A percentile compares a stretch with the other conserved stretches of the same genome.
These are phyloP conservation scores for Clitoria ternatea DNA, from an alignment of 306 rosid genomes.

Conservation along the genomic window DNA sequence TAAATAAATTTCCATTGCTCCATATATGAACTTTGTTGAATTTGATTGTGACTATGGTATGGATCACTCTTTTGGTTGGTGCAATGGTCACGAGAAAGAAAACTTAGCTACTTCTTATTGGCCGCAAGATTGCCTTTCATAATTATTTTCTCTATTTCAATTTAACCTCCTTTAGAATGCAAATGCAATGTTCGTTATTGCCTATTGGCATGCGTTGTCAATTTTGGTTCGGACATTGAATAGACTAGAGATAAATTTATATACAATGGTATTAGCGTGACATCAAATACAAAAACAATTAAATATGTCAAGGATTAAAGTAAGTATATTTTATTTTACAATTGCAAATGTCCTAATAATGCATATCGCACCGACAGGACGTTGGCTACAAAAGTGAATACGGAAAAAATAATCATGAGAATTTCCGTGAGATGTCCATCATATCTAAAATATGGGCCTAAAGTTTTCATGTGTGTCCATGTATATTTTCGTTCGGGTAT, in stretches of 20 bases:
- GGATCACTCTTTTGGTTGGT: slow-evolving; percentile 13
- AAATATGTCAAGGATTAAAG: background rate
- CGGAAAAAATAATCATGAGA: background rate
- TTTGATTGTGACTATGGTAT: background rate
- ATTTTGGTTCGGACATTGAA: background rate
- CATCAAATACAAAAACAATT: background rate
- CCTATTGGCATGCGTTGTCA: slow-evolving; percentile 1
- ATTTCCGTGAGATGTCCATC: background rate
- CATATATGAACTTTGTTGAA: background rate
- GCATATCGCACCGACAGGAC: background rate
- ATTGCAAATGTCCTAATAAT: slow-evolving; percentile 1
- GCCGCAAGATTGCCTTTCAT: background rate
- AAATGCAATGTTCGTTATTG: background rate
- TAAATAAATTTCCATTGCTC: too few relatives aligned
- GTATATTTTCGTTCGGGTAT: too few relatives aligned
- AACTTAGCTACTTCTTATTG: background rate
- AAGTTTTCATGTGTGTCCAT: too few relatives aligned
- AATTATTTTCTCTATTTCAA: background rate
- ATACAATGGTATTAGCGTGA: background rate
- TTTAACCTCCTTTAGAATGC: background rate
- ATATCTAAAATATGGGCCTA: background rate
- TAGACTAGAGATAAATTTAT: background rate
- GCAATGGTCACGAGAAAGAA: slow-evolving; percentile 8
- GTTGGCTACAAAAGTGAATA: background rate
- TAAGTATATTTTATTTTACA: background rate